These are phyloP conservation scores for Camellia sinensis DNA, from an alignment of 148 eudicot genomes.

Conservation along the genomic window DNA sequence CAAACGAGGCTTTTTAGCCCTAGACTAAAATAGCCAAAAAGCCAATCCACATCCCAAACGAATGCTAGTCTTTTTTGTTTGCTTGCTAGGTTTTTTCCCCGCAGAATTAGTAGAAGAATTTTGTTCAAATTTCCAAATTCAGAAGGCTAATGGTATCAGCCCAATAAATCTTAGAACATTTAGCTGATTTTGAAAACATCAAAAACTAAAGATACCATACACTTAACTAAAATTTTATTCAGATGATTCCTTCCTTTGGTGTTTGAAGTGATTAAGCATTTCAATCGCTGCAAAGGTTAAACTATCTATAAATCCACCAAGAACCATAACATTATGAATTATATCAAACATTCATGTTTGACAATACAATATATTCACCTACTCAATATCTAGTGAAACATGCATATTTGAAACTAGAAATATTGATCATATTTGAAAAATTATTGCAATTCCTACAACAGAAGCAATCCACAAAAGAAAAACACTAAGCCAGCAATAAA, in stretches of 20 bases:
- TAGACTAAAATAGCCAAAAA: too few relatives aligned
- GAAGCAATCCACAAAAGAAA: background rate
- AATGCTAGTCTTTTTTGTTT: too few relatives aligned
- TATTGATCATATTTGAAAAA: background rate
- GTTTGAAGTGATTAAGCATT: background rate
- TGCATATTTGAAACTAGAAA: too few relatives aligned
- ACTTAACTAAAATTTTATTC: too few relatives aligned
- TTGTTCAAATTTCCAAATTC: too few relatives aligned
- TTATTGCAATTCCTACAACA: background rate
- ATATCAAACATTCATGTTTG: background rate
- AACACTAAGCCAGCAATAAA: background rate
- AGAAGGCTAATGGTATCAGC: background rate
- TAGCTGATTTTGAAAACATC: background rate
- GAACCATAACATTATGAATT: background rate
- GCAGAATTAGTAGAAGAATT: too few relatives aligned
- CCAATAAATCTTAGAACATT: background rate
- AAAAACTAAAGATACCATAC: background rate
- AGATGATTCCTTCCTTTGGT: too few relatives aligned
- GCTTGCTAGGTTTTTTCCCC: too few relatives aligned
- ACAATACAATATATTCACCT: too few relatives aligned
- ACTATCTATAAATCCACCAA: background rate
- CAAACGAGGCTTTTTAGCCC: too few relatives aligned
- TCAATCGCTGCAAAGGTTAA: background rate
- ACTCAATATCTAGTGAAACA: background rate
- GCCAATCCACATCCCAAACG: too few relatives aligned